Evolutionary conservation across 2,329 filamentous ascomycete genomes (phyloP), one percentile per base, ranked within the genome.

Genomic region (Sporothrix dimorphospora): DNA sequence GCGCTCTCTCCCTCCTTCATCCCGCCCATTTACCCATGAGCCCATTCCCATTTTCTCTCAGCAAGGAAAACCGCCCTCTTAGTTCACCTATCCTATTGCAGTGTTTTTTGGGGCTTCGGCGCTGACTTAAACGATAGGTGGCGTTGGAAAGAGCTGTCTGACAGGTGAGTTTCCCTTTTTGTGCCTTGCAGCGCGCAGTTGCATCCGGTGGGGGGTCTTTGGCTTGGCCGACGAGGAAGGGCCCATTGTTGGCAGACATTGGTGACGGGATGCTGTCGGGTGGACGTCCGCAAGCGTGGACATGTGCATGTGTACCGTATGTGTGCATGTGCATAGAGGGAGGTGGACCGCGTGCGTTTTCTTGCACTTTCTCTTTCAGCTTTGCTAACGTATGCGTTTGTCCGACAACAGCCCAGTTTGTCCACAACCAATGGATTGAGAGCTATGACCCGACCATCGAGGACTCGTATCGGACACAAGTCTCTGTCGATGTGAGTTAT

Each of bases 381-480:
- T 68, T 68, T 71, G 70, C 73, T 76, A 55, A 75, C 71, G 57
- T 75, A 2, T 27, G n/a, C 11, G 40, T 65, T 40, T 65, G 59
- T 65, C 76, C 72, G 59, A 63, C 77, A 75, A 78, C 78, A 94
- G 94, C 94, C 78, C 94, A 97, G 85, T 97, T 97, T 78, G 94
- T 97, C 69, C 93, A 96, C 81, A 94, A 96, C 83, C 92, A 97
- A 77, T 97, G 94, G 92, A 95, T 97, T 79, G 94, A 97, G 81
- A 92, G 90, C 80, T 93, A 93, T 82, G 91, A 93, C 80, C 91
- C 91, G 19, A 93, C 91, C 21, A 93, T 93, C 77, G 91, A 93
- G 79, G 91, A 93, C 80, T 92, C 91, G 40, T 93, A 93, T 79
- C 87, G 91, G 74, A 92, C 91, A 74, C 90, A 92, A 76, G 85